phyloP scores from a whole-genome alignment of 176 grass and related monocot species.

The Oryza officinalis region DNA sequence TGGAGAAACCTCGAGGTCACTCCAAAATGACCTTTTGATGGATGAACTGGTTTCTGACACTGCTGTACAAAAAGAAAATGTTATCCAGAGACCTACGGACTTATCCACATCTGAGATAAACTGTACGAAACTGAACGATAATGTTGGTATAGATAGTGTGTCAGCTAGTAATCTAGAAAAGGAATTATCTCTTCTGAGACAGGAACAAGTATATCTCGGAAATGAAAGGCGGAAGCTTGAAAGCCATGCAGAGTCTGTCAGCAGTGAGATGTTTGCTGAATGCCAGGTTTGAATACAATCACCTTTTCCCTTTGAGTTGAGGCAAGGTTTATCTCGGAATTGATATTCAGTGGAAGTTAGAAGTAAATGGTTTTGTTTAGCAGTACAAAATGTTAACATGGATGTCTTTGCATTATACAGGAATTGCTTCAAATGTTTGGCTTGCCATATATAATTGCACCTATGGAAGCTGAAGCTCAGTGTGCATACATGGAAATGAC shows the following conservation, averaged over 20 bases:
- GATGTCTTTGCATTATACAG: conserved; percentile 50
- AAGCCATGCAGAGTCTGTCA: conserved; percentile 89
- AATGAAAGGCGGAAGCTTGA: conserved; percentile 81
- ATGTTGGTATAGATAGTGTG: conserved; percentile 43
- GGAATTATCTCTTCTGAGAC: conserved; percentile 77
- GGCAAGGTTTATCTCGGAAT: conserved; percentile 21
- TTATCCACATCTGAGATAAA: conserved; percentile 36
- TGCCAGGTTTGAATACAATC: conserved; percentile 71
- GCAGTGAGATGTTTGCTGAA: conserved; percentile 95
- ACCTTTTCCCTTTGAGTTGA: conserved; percentile 1
- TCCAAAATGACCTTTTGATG: conserved; percentile 38
- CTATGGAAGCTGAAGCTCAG: conserved; percentile 95
- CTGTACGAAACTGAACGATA: neutral
- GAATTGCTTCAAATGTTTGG: conserved; percentile 99
- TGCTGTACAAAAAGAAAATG: conserved; percentile 23
- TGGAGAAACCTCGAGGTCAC: conserved; percentile 31
- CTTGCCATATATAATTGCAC: conserved; percentile 97
- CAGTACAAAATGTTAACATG: conserved; percentile 18
- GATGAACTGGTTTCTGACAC: conserved; percentile 34
- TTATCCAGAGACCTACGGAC: neutral
- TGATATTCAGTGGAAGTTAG: conserved; percentile 20
- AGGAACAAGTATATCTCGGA: conserved; percentile 80
- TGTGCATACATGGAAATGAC: conserved; percentile 98
- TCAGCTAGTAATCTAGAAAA: conserved; percentile 69
- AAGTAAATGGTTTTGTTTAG: conserved; percentile 20